These are phyloP conservation scores for Solanum chacoense DNA, from an alignment of 305 asterid genomes.

Conservation along the genomic window DNA sequence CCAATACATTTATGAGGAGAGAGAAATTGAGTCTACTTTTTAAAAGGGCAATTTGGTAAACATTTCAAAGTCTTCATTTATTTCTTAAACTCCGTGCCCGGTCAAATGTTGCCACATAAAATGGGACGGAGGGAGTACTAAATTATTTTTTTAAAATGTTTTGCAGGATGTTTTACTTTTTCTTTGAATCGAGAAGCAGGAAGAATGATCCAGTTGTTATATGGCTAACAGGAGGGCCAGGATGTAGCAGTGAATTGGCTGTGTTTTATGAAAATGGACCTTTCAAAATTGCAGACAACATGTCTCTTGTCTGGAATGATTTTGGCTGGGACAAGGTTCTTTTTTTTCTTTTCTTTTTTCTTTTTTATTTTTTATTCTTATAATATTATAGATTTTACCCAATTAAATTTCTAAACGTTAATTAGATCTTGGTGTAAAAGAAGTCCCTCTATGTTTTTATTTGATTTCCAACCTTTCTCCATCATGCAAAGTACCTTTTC, in stretches of 20 bases:
- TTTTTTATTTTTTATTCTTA: background rate
- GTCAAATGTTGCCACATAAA: too few species aligned
- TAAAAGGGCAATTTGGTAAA: too few species aligned
- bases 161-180: slow-evolving; percentile 58
- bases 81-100: too few species aligned
- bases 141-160: background rate
- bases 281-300: slow-evolving; percentile 25
- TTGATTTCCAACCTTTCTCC: background rate
- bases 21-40: too few species aligned
- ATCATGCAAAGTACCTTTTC: background rate
- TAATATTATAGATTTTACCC: background rate
- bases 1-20: too few species aligned
- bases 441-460: background rate
- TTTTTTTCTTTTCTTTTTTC: background rate
- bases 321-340: slow-evolving; percentile 76
- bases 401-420: background rate
- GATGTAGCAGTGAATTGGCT: slow-evolving; percentile 61
- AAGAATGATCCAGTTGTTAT: slow-evolving; percentile 44
- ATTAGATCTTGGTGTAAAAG: background rate
- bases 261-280: slow-evolving; percentile 65
- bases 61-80: too few species aligned
- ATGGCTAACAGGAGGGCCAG: slow-evolving; percentile 77
- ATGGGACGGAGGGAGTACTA: too few species aligned
- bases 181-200: slow-evolving; percentile 50
- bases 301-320: slow-evolving; percentile 49